These are phyloP conservation scores for Vigna angularis DNA, from an alignment of 306 rosid genomes.

Conservation along the genomic window DNA sequence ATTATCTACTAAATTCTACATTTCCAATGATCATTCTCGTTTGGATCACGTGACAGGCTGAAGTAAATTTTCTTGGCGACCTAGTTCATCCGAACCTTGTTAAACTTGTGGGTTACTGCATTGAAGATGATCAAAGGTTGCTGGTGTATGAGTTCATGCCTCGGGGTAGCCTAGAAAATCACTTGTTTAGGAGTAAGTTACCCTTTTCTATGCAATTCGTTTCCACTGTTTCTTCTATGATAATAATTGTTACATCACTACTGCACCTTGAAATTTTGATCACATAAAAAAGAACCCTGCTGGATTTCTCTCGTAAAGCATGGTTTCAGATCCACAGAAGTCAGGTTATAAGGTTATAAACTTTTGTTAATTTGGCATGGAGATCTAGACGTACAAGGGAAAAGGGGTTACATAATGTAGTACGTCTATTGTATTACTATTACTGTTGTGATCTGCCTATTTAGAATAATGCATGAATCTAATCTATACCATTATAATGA, in stretches of 20 bases:
- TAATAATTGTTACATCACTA: background rate
- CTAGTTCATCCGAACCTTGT: slow-evolving; percentile 89
- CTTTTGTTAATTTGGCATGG: background rate
- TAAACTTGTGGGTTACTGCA: slow-evolving; percentile 94
- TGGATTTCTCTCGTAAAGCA: slow-evolving; percentile 13
- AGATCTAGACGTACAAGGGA: background rate
- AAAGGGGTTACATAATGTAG: background rate
- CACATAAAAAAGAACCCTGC: background rate
- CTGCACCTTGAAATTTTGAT: background rate
- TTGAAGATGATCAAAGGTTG: slow-evolving; percentile 93
- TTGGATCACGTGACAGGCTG: slow-evolving; percentile 72
- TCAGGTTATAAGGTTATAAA: slow-evolving; percentile 6
- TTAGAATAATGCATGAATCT: slow-evolving; percentile 26
- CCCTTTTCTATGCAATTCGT: slow-evolving; percentile 27
- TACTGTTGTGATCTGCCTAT: background rate
- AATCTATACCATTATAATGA: background rate
- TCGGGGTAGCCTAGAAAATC: slow-evolving; percentile 98
- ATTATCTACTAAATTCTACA: slow-evolving; percentile 19
- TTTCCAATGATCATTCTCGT: slow-evolving; percentile 26
- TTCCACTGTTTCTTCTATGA: slow-evolving; percentile 21
- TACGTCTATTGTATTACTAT: background rate
- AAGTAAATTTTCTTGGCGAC: slow-evolving; percentile 93
- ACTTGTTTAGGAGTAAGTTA: slow-evolving; percentile 91
- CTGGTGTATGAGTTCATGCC: slow-evolving; percentile 97
- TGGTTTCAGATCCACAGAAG: background rate